These are phyloP conservation scores for Dimocarpus longan DNA, from an alignment of 345 rosid species.

Conservation along the genomic window DNA sequence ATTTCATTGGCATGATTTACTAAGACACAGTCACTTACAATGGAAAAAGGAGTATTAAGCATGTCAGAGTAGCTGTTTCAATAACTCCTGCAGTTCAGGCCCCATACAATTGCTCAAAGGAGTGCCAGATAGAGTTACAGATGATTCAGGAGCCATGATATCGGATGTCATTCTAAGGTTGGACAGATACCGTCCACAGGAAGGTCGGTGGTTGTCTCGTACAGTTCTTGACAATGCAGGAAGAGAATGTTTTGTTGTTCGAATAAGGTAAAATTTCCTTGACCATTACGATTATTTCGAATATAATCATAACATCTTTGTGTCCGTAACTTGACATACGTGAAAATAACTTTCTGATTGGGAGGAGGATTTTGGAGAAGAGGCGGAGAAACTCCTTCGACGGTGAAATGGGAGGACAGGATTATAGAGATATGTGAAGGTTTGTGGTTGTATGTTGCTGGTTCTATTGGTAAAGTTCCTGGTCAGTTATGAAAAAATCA, in stretches of 20 bases:
- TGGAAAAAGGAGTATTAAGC: constrained; percentile 49
- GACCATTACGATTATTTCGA: neutral
- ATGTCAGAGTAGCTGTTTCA: constrained; percentile 54
- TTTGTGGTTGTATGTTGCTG: constrained; percentile 81
- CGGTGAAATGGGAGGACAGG: constrained; percentile 70
- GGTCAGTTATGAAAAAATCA: constrained; percentile 47
- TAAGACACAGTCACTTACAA: constrained; percentile 60
- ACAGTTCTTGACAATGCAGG: constrained; percentile 93
- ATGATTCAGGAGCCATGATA: constrained; percentile 92
- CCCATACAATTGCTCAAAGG: constrained; percentile 69
- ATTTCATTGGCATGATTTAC: constrained; percentile 78
- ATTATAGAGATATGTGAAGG: constrained; percentile 86
- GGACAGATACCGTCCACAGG: constrained; percentile 71
- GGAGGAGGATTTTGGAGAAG: constrained; percentile 89
- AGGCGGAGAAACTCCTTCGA: constrained; percentile 74
- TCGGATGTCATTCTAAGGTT: constrained; percentile 75
- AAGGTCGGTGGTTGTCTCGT: constrained; percentile 93
- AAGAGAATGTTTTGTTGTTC: constrained; percentile 78
- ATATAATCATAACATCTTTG: neutral
- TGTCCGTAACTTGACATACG: neutral
- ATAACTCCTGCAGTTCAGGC: constrained; percentile 91
- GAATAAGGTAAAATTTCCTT: constrained; percentile 52
- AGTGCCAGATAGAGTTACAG: constrained; percentile 88
- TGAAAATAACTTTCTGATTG: constrained; percentile 36
- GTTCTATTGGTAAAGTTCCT: constrained; percentile 92